Conservation (phyloP, 192 early-diverging fungal species). For the Coemansia sp. region DNA sequence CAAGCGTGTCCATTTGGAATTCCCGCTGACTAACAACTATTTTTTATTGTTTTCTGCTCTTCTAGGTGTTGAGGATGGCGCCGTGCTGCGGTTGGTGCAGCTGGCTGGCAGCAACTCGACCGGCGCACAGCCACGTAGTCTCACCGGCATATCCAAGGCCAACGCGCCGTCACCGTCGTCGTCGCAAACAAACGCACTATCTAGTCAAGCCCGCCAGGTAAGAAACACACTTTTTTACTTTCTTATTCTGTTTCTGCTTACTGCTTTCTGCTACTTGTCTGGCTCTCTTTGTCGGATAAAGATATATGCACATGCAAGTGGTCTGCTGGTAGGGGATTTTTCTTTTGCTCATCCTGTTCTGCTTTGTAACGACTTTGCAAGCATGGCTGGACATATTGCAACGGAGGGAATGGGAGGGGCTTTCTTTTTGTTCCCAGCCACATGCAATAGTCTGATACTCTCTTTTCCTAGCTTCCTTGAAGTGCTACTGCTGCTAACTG, state of each 20-base stretch:
- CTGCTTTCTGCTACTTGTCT: too few species aligned
- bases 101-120: constrained; percentile 22
- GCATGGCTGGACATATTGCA: too few species aligned
- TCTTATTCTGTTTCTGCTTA: neutral
- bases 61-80: constrained; percentile 27
- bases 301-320: too few species aligned
- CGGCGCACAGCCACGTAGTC: constrained; percentile 15
- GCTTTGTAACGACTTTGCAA: too few species aligned
- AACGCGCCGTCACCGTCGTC: constrained; percentile 11
- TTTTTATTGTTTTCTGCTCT: neutral
- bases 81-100: constrained; percentile 30
- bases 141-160: constrained; percentile 28
- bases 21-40: neutral
- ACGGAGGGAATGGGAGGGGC: too few species aligned
- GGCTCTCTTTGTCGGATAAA: too few species aligned
- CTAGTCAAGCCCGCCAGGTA: constrained; percentile 43
- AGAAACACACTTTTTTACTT: neutral
- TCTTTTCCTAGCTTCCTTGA: too few species aligned
- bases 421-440: too few species aligned
- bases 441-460: too few species aligned
- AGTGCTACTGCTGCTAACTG: too few species aligned
- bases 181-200: constrained; percentile 3
- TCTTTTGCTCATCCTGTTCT: too few species aligned
- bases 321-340: too few species aligned
- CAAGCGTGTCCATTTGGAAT: neutral